phyloP scores from a whole-genome alignment of 805 yeast species.

The Spathaspora hagerdaliae region DNA sequence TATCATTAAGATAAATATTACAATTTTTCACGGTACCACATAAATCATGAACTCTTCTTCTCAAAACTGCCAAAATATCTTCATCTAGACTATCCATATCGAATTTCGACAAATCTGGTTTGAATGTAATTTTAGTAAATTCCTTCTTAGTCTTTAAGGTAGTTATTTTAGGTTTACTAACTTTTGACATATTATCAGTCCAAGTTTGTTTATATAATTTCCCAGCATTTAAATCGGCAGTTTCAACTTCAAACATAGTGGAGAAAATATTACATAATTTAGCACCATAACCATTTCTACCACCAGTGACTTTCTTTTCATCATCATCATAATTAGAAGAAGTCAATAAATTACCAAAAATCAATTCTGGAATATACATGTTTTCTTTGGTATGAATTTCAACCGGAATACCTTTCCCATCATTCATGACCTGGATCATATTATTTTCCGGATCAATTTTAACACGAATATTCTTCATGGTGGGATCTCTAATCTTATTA shows the following conservation, averaged over 20 bases:
- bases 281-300: slow-evolving; percentile 98
- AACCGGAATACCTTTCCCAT: slow-evolving; percentile 93
- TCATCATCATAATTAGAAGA: slow-evolving; percentile 95
- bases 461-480: slow-evolving; percentile 85
- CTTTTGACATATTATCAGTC: slow-evolving; percentile 79
- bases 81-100: slow-evolving; percentile 81
- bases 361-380: slow-evolving; percentile 92
- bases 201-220: slow-evolving; percentile 76
- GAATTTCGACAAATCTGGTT: slow-evolving; percentile 82
- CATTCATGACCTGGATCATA: slow-evolving; percentile 77
- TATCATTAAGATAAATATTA: slow-evolving; percentile 73
- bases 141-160: slow-evolving; percentile 58
- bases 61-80: slow-evolving; percentile 77
- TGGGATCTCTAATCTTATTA: slow-evolving; percentile 91
- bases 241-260: slow-evolving; percentile 79
- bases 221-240: slow-evolving; percentile 69
- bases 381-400: slow-evolving; percentile 90
- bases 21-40: slow-evolving; percentile 91
- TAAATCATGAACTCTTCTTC: slow-evolving; percentile 91
- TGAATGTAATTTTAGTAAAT: slow-evolving; percentile 81
- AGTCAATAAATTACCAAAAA: slow-evolving; percentile 91
- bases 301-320: slow-evolving; percentile 95
- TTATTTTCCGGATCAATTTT: slow-evolving; percentile 72
- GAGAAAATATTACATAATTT: slow-evolving; percentile 95
- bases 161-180: slow-evolving; percentile 72